These are phyloP conservation scores for Russula emetica DNA, from an alignment of 768 basidiomycete species.

Conservation along the genomic window DNA sequence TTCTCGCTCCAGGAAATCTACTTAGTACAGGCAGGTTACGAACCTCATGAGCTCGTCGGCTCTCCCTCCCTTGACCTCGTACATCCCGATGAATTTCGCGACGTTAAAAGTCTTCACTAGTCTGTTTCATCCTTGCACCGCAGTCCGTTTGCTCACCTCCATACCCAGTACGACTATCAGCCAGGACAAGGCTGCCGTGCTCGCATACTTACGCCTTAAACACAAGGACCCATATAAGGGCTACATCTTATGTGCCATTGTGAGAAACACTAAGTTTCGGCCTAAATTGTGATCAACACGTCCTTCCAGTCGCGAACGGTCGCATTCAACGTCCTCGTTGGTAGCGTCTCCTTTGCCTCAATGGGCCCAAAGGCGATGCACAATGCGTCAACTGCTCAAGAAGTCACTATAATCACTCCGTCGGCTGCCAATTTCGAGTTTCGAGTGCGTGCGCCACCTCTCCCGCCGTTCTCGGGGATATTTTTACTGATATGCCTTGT, in stretches of 20 bases:
- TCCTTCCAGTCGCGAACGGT: slow-evolving; percentile 53
- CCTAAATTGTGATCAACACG: not conserved
- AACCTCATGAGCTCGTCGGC: slow-evolving; percentile 67
- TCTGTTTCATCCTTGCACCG: slow-evolving; percentile 33
- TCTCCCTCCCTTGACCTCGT: slow-evolving; percentile 68
- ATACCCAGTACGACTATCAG: slow-evolving; percentile 61
- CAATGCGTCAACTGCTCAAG: slow-evolving; percentile 78
- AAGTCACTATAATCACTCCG: slow-evolving; percentile 70
- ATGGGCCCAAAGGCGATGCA: slow-evolving; percentile 73
- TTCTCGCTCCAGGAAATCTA: not conserved
- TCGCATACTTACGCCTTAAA: slow-evolving; percentile 72
- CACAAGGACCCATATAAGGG: slow-evolving; percentile 78
- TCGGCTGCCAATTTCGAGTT: slow-evolving; percentile 39
- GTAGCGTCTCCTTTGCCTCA: slow-evolving; percentile 73
- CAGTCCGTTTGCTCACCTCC: not conserved
- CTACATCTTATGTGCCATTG: slow-evolving; percentile 69
- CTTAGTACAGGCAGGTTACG: slow-evolving; percentile 50
- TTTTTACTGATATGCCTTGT: slow-evolving; percentile 18
- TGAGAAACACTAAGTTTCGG: slow-evolving; percentile 37
- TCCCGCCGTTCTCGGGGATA: slow-evolving; percentile 42
- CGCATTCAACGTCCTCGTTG: slow-evolving; percentile 68
- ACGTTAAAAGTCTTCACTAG: slow-evolving; percentile 69
- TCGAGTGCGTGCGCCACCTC: slow-evolving; percentile 41
- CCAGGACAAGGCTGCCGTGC: slow-evolving; percentile 73
- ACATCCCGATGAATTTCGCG: slow-evolving; percentile 72